phyloP scores from a whole-genome alignment of 78 protist species.

The Chrysochromulina tobinii region DNA sequence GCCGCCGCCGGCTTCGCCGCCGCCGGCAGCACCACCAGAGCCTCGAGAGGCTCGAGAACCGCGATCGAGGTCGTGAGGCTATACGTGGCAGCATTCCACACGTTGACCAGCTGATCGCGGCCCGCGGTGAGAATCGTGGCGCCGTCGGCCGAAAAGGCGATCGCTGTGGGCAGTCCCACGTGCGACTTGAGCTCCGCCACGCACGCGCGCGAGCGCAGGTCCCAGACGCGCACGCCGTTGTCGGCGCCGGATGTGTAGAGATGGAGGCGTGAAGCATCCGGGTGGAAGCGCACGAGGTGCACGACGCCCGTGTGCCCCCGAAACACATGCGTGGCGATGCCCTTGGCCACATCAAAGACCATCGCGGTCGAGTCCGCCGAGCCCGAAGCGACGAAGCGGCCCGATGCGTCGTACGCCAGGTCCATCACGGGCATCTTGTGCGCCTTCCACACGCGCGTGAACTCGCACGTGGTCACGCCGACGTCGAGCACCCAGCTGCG shows the following conservation, averaged over 20 bases:
- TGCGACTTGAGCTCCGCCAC: background rate
- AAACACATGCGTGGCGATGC: constrained; percentile 33
- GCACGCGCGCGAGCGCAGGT: background rate
- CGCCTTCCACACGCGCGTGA: constrained; percentile 34
- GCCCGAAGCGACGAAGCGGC: constrained; percentile 44
- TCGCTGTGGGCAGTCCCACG: background rate
- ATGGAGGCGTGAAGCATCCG: background rate
- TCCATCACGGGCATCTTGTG: constrained; percentile 33
- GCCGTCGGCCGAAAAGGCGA: constrained; percentile 22
- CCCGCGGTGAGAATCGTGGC: constrained; percentile 19
- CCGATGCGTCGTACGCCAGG: constrained; percentile 44
- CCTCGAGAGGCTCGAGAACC: background rate
- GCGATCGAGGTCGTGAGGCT: background rate
- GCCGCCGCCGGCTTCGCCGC: background rate
- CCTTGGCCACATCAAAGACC: constrained; percentile 66
- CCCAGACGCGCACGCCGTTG: constrained; percentile 35
- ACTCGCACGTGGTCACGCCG: background rate
- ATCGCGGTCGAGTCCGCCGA: constrained; percentile 56
- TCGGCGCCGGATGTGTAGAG: constrained; percentile 38
- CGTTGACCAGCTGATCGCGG: constrained; percentile 27
- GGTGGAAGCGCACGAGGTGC: constrained; percentile 25
- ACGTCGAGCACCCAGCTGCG: background rate
- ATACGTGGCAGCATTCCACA: background rate
- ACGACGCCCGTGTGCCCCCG: constrained; percentile 4
- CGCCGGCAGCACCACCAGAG: background rate